Evolutionary conservation across 257 asterid genomes (phyloP).

Genomic region (Ilex aquifolium): DNA sequence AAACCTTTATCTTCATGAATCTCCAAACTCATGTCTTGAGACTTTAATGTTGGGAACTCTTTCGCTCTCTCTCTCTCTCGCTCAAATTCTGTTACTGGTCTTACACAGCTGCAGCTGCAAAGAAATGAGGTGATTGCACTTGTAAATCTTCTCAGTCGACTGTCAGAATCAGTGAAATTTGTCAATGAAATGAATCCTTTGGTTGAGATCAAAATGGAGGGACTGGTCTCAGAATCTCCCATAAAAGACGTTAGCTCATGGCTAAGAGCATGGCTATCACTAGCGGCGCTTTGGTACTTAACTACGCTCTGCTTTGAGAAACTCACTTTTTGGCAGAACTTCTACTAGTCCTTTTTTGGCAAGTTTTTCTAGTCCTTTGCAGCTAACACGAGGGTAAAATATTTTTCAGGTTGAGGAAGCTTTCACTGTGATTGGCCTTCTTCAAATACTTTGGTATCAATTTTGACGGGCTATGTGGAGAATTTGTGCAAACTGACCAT

Average conservation of each 20-base stretch:
- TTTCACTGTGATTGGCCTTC: slow-evolving; percentile 21
- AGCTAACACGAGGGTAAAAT: slow-evolving; percentile 3
- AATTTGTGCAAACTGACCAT: neutral
- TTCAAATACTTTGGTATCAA: slow-evolving; percentile 8
- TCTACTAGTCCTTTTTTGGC: neutral
- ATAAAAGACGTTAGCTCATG: slow-evolving; percentile 28
- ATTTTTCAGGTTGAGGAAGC: slow-evolving; percentile 26
- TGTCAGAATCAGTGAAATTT: slow-evolving; percentile 78
- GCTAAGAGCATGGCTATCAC: slow-evolving; percentile 34
- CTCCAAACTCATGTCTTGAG: neutral
- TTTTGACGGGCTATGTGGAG: slow-evolving; percentile 20
- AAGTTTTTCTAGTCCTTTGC: neutral
- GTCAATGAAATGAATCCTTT: slow-evolving; percentile 62
- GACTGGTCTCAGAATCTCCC: slow-evolving; percentile 37
- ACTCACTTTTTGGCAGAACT: neutral
- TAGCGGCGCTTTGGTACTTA: slow-evolving; percentile 31
- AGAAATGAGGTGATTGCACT: slow-evolving; percentile 94
- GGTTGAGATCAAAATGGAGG: slow-evolving; percentile 41
- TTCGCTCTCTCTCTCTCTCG: neutral
- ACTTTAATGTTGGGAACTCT: too few species aligned
- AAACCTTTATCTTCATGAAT: slow-evolving; percentile 7
- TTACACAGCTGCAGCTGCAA: slow-evolving; percentile 77
- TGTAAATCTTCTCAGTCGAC: slow-evolving; percentile 72
- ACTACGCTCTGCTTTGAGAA: slow-evolving; percentile 8
- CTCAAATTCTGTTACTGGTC: slow-evolving; percentile 1